Evolutionary conservation across 140 eudicot species (phyloP), one percentile per base, ranked within the genome.

Genomic region (Ambrosia hybrid): DNA sequence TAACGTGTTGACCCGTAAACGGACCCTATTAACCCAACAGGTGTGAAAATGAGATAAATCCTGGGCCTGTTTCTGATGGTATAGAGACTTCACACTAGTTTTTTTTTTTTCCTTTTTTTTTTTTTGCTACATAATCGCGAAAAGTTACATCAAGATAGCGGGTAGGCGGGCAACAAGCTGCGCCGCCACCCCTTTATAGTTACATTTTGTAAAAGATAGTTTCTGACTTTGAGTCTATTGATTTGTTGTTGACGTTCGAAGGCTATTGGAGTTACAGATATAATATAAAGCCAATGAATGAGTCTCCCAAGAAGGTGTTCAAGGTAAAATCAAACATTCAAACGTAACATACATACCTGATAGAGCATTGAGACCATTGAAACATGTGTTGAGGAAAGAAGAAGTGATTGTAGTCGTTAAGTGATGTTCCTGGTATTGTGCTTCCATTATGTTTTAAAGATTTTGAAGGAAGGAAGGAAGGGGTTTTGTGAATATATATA

Each of bases 41-140:
- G 66, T 89, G 98, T 80, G 98, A 95, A 71, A 87, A 90, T 71
- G 92, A 89, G 84, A 92, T 92, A 63, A 60, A 82, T 34, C 89
- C 87, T 21, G 98, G 94, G 63, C 85, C 83, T 14, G 67, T 59
- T 64, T 82, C 75, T 13, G 86, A 82, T 56, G 84, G 85, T 80
- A 78, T n/a, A 64, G 11, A 37, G 30, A 51, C 30, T 21, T 21
- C 30, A 21, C 30, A 21, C 30, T 21, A 21, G 30, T 21, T 21
- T 21, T 21, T 21, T 21, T 46, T 51, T 10, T 36, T 2, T 36
- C 65, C n/a, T n/a, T n/a, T n/a, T n/a, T n/a, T n/a, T n/a, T n/a
- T n/a, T n/a, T n/a, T n/a, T n/a, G n/a, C n/a, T n/a, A n/a, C n/a
- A n/a, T n/a, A n/a, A n/a, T n/a, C n/a, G n/a, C n/a, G n/a, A n/a